Base-by-base conservation (phyloP, 768 basidiomycete genomes). In the Lactifluus echinatus region DNA sequence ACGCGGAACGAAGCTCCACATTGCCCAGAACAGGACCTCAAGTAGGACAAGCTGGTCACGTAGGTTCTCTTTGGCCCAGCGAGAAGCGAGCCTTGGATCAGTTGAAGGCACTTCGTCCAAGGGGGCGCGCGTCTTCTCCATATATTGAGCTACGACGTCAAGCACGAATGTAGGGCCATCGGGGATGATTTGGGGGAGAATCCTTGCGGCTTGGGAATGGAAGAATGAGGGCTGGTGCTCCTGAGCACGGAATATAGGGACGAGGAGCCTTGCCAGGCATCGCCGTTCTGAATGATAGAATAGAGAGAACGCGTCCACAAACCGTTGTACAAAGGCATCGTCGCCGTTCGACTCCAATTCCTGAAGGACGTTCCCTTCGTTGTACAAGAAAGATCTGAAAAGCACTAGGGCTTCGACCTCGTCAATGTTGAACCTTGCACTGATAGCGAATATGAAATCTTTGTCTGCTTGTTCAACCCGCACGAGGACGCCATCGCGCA, bases 1-100 rank as follows among this genome's bases (percentile, higher is more conserved):
- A 63, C 88, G 85, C 0, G 84, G 70, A 11, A 81, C 79, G 56
- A 82, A 84, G 12, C 79, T 82, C 83, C 87, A 94, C 80, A 93
- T 85, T 4, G 83, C 78, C 82, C 89, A 90, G 70, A 96, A 97
- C 44, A 96, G 75, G 33, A 94, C 81, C 63, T 96, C 91, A 48
- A 96, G 73, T 42, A 93, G 67, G 11, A 84, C 82, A 40, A 92
- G 72, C 68, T 95, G 94, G 65, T 93, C 85, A 65, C 79, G 81
- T 31, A 78, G 66, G 65, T 81, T 85, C 69, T 91, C 85, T 71
- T 86, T 88, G 37, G 80, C 85, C 81, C 84, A 87, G 39, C 72
- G 69, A n/a, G 82, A 77, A 10, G 81, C 83, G 17, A 75, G 74
- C 59, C 75, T 77, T 17, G 83, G 84, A 61, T 87, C 77, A 2